These are phyloP conservation scores for Cladophialophora immunda DNA, from an alignment of 2,329 filamentous ascomycete genomes.

Conservation along the genomic window DNA sequence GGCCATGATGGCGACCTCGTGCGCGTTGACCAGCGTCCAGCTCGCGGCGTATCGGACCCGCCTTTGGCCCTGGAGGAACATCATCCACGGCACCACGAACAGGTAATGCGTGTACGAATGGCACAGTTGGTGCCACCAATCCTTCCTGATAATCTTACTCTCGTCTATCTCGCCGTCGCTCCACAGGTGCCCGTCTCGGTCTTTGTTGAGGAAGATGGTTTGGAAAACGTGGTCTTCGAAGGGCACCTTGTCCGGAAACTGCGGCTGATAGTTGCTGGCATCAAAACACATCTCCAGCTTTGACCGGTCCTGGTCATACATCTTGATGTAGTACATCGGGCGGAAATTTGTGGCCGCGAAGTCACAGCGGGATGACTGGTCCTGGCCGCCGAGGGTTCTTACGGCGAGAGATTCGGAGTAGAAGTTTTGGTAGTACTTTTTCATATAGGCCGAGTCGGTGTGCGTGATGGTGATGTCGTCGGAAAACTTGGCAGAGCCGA, in stretches of 20 bases:
- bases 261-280: conserved; percentile 77
- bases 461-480: conserved; percentile 71
- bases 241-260: conserved; percentile 63
- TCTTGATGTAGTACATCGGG: conserved; percentile 69
- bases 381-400: conserved; percentile 22
- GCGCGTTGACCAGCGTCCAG: conserved; percentile 73
- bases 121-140: conserved; percentile 71
- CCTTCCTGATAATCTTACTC: conserved; percentile 64
- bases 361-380: conserved; percentile 35
- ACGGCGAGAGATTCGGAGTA: conserved; percentile 45
- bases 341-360: conserved; percentile 57
- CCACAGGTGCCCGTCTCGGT: conserved; percentile 64
- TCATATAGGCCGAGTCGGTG: conserved; percentile 66
- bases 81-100: conserved; percentile 73
- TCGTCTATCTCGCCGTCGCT: conserved; percentile 65
- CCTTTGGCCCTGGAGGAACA: conserved; percentile 73
- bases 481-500: conserved; percentile 73
- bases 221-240: conserved; percentile 74
- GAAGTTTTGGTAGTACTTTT: conserved; percentile 47
- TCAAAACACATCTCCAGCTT: conserved; percentile 74
- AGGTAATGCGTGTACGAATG: conserved; percentile 69
- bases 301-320: conserved; percentile 60
- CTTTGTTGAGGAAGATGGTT: conserved; percentile 68
- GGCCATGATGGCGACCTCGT: conserved; percentile 75
- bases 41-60: conserved; percentile 70